These are phyloP conservation scores for Colletotrichum salicis DNA, from an alignment of 2,329 filamentous ascomycete species.

Conservation along the genomic window DNA sequence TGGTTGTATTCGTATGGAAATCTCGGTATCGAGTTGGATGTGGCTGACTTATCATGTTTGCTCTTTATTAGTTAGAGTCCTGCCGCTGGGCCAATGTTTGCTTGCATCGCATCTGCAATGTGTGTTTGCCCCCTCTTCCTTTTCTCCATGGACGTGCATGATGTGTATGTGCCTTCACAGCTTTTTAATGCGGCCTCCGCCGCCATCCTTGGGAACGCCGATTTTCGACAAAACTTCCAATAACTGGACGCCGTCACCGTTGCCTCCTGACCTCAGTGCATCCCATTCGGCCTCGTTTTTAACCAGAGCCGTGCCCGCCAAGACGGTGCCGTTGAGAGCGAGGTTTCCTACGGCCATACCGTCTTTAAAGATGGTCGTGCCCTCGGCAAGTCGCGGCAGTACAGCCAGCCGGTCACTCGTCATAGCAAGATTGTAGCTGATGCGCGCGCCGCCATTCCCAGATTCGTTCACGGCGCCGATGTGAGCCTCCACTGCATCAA, in stretches of 20 bases:
- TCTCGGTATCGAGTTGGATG: slow-evolving; percentile 2
- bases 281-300: slow-evolving; percentile 70
- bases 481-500: slow-evolving; percentile 47
- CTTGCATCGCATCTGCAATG: slow-evolving; percentile 10
- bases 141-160: not conserved
- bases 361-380: slow-evolving; percentile 46
- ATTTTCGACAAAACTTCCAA: slow-evolving; percentile 53
- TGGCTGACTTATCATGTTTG: slow-evolving; percentile 18
- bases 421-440: slow-evolving; percentile 74
- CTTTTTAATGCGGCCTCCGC: slow-evolving; percentile 9
- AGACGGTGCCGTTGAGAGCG: slow-evolving; percentile 69
- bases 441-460: slow-evolving; percentile 54
- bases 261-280: slow-evolving; percentile 50
- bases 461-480: slow-evolving; percentile 36
- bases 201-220: slow-evolving; percentile 43
- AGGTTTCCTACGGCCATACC: slow-evolving; percentile 53
- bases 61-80: slow-evolving; percentile 23
- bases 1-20: not conserved
- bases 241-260: slow-evolving; percentile 40
- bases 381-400: slow-evolving; percentile 65
- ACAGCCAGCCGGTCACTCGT: slow-evolving; percentile 64
- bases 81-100: slow-evolving; percentile 30
- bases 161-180: slow-evolving; percentile 7
- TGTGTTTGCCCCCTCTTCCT: not conserved
- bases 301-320: slow-evolving; percentile 72